Conservation (phyloP, 768 basidiomycete genomes). For the Xerocomus brunneocitrinus region DNA sequence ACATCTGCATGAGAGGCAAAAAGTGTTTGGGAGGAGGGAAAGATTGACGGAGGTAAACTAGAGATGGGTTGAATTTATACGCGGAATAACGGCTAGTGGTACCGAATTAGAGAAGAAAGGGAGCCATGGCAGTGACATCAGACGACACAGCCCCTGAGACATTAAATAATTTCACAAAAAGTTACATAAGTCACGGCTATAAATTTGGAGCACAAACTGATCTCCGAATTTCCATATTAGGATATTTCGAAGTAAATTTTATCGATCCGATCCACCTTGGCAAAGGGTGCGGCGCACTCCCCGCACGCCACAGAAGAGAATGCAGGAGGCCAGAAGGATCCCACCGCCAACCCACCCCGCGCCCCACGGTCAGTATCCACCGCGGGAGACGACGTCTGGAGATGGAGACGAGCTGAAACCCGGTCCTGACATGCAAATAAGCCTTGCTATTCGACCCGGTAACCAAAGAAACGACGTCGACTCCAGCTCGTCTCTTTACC, state of each 20-base stretch:
- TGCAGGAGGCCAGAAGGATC: background rate
- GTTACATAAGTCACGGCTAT: background rate
- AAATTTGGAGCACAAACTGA: conserved; percentile 12
- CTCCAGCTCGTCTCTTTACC: background rate
- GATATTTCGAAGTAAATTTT: background rate
- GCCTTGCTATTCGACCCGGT: conserved; percentile 8
- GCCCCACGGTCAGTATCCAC: background rate
- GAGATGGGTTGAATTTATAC: conserved; percentile 25
- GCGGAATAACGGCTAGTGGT: conserved; percentile 16
- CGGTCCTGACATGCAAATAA: background rate
- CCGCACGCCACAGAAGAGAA: conserved; percentile 21
- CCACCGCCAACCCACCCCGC: background rate
- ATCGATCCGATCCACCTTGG: conserved; percentile 19
- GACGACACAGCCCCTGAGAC: conserved; percentile 27
- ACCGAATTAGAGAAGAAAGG: conserved; percentile 29
- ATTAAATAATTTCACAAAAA: conserved; percentile 10
- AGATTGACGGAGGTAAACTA: conserved; percentile 8
- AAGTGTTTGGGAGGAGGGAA: background rate
- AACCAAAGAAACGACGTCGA: conserved; percentile 23
- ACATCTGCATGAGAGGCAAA: conserved; percentile 15
- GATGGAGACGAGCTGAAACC: conserved; percentile 15
- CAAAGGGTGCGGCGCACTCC: background rate
- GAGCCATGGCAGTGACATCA: conserved; percentile 32
- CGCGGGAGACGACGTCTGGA: conserved; percentile 4
- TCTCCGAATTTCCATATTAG: background rate